phyloP scores from a whole-genome alignment of 2,329 filamentous ascomycete genomes.

The Trichophyton verrucosum region DNA sequence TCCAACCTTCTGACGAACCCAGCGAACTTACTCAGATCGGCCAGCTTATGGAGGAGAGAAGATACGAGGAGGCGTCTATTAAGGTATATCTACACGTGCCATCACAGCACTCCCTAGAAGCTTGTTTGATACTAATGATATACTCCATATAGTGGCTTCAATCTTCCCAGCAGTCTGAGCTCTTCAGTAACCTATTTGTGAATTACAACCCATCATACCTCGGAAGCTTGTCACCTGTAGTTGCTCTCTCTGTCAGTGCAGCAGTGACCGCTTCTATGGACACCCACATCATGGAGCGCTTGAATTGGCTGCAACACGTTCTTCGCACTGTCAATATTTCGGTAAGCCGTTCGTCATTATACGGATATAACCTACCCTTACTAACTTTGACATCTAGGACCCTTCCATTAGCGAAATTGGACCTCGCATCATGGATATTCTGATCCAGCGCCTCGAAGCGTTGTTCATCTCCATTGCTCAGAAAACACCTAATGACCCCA shows the following conservation, averaged over 20 bases:
- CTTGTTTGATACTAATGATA: conserved; percentile 1
- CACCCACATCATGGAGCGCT: conserved; percentile 41
- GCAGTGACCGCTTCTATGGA: conserved; percentile 48
- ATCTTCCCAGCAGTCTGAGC: conserved; percentile 44
- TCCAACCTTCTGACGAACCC: conserved; percentile 22
- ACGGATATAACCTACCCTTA: conserved; percentile 7
- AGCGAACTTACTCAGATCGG: conserved; percentile 32
- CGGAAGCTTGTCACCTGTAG: conserved; percentile 42
- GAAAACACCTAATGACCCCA: conserved; percentile 39
- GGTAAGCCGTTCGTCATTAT: conserved; percentile 25
- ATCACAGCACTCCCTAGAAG: not conserved
- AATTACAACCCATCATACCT: conserved; percentile 46
- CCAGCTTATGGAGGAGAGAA: conserved; percentile 28
- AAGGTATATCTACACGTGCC: conserved; percentile 24
- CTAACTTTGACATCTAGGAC: conserved; percentile 26
- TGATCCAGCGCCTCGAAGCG: conserved; percentile 44
- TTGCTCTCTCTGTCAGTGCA: conserved; percentile 49
- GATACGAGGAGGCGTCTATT: conserved; percentile 35
- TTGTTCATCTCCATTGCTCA: conserved; percentile 47
- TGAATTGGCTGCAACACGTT: conserved; percentile 47
- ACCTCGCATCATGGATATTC: conserved; percentile 48
- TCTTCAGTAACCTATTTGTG: conserved; percentile 52
- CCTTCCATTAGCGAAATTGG: conserved; percentile 44
- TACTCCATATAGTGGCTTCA: conserved; percentile 43
- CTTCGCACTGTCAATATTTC: conserved; percentile 42